Evolutionary conservation across 352 stramenopile genomes (phyloP), one percentile per base, ranked within the genome.

Genomic region (Pythium dissotocum): DNA sequence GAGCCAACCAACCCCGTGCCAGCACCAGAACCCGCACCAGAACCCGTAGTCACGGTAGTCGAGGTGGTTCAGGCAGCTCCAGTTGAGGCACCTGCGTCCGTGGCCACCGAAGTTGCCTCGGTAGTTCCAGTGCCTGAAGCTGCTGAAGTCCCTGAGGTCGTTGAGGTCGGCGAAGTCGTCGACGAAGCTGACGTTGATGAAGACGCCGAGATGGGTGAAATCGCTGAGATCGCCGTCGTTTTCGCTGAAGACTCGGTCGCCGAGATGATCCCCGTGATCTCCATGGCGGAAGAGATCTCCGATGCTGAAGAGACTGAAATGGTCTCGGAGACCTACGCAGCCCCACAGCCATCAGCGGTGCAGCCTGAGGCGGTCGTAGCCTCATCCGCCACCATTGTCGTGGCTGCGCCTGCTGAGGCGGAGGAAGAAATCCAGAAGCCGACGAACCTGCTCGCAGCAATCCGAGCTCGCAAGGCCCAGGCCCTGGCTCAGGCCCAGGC

Each of bases 391-490:
- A 40, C 18, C 28, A 4, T 26, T 12, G 21, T 13, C 3, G 52
- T 8, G 13, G 52, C 12, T 18, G 3, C 46, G 2, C 7, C 9
- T 30, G 46, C n/a, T 32, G 12, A 28, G 0, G 21, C 18, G 13
- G 28, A 24, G 1, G 54, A 69, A 12, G 54, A 69, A 14, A 35
- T 38, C 28, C 60, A 33, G 4, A 68, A 63, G 35, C 54, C 59
- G 21, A 57, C 26, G 42, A 63, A 88, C 40, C 66, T 93, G 13
- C 77, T 93, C 51, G 80, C 83, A n/a, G 79, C 80, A 30, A 93
- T 93, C 67, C 79, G 82, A 65, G 77, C 78, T 24, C 79, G 78
- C 6, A 80, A 82, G 48, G 52, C 58, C 0, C 46, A 58, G 28
- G 54, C 42, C 0, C 36, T 53, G 0, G 46, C 46, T 4, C 46